These are phyloP conservation scores for Platanus orientalis DNA, from an alignment of 164 flowering plant genomes.

Conservation along the genomic window DNA sequence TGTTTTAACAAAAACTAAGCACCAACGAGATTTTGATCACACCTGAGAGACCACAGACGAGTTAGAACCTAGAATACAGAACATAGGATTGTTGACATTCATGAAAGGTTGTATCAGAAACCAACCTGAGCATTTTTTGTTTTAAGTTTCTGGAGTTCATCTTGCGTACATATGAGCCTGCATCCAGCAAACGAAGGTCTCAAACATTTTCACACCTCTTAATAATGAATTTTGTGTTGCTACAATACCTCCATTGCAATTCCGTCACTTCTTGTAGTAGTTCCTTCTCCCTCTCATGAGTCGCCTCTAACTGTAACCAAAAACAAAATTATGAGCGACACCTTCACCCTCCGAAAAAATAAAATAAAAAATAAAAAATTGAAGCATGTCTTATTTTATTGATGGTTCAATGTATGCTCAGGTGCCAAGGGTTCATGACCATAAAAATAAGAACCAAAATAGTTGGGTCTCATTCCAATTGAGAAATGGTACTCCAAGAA, in stretches of 20 bases:
- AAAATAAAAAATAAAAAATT: neutral
- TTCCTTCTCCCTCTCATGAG: conserved; percentile 81
- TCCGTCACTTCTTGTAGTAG: conserved; percentile 64
- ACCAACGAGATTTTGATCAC: neutral
- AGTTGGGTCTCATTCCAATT: too few relatives aligned
- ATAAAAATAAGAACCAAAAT: too few relatives aligned
- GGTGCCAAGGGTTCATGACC: neutral
- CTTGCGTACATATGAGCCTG: conserved; percentile 64
- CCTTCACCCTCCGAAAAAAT: neutral
- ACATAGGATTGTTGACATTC: neutral
- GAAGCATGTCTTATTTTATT: neutral
- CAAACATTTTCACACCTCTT: neutral
- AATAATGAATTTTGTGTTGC: neutral
- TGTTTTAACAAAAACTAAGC: neutral
- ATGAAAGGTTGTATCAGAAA: neutral
- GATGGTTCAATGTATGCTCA: neutral
- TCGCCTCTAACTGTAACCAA: conserved; percentile 57
- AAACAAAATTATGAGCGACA: neutral
- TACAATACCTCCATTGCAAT: conserved; percentile 65
- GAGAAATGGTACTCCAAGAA: neutral
- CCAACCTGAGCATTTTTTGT: conserved; percentile 45
- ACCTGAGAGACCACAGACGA: neutral
- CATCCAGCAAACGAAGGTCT: conserved; percentile 10
- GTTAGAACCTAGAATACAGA: neutral
- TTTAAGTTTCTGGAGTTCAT: conserved; percentile 63